These are phyloP conservation scores for Euphorbia schlechtendalii DNA, from an alignment of 441 rosid species.

Conservation along the genomic window DNA sequence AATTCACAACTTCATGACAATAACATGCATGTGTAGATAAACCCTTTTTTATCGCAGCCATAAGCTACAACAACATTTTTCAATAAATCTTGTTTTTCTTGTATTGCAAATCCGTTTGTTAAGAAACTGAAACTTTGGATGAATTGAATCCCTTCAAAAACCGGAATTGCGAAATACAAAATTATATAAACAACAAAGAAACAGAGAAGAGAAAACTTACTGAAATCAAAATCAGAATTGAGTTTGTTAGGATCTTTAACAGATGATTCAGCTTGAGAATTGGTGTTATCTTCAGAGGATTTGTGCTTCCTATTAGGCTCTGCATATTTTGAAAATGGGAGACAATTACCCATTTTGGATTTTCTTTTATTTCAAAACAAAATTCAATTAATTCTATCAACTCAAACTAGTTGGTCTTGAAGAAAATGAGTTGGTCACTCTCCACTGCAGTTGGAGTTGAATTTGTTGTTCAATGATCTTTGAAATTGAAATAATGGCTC, in stretches of 20 bases:
- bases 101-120: no score
- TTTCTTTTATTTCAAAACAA: constrained; percentile 2
- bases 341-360: constrained; percentile 37
- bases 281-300: constrained; percentile 2
- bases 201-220: constrained; percentile 24
- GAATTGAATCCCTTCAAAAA: no score
- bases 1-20: no score
- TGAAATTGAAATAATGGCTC: constrained; percentile 50
- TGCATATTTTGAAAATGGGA: constrained; percentile 21
- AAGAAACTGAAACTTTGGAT: no score
- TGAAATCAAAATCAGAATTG: constrained; percentile 21
- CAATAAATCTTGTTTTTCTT: no score
- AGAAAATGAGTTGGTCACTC: constrained; percentile 21
- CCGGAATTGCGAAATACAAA: no score
- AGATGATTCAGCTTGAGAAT: constrained; percentile 26
- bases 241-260: constrained; percentile 18
- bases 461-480: constrained; percentile 34
- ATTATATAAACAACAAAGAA: neutral
- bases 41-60: no score
- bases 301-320: constrained; percentile 25
- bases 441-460: constrained; percentile 24
- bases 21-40: no score
- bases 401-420: constrained; percentile 15
- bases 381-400: no score
- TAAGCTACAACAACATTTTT: no score